Evolutionary conservation across 2,329 filamentous ascomycete genomes (phyloP).

Genomic region (Trichoderma sp.): DNA sequence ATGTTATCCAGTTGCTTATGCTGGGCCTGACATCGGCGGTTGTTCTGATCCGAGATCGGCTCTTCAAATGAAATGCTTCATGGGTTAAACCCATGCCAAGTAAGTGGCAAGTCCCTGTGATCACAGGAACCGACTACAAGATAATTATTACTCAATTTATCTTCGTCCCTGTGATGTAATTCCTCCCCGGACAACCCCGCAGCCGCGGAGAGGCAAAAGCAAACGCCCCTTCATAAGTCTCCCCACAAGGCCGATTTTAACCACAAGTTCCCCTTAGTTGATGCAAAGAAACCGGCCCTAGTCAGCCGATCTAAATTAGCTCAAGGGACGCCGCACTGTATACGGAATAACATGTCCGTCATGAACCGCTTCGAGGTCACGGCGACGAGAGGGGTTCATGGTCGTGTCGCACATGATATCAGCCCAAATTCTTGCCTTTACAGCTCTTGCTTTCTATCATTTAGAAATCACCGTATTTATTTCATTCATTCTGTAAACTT

Average conservation of each 20-base stretch:
- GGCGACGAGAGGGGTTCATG: background rate
- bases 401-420: background rate
- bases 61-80: background rate
- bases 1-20: background rate
- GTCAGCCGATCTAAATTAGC: background rate
- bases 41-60: conserved; percentile 13
- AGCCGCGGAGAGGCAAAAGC: background rate
- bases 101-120: background rate
- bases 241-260: background rate
- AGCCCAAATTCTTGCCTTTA: background rate
- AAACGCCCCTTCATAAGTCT: background rate
- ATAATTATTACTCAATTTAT: background rate
- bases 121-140: background rate
- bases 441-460: background rate
- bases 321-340: background rate
- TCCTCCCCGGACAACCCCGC: background rate
- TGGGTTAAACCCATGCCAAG: background rate
- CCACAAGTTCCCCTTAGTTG: background rate
- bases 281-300: background rate
- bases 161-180: background rate
- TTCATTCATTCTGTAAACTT: background rate
- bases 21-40: background rate
- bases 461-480: background rate
- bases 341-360: background rate
- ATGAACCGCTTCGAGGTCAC: background rate